Conservation (phyloP, 1,139 yeast species). For the Taphrina communis region DNA sequence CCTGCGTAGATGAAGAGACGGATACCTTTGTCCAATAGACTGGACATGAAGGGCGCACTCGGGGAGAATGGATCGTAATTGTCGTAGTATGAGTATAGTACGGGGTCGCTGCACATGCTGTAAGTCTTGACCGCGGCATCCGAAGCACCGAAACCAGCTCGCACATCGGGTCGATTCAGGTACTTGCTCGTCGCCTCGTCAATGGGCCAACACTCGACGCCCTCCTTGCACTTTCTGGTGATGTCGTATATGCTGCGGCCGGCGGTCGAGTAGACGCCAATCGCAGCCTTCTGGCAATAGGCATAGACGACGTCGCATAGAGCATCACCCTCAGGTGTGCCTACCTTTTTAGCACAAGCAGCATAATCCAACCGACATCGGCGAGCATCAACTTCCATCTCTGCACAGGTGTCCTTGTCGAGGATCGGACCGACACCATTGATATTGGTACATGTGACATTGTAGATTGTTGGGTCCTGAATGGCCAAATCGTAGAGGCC, state of each 20-base stretch:
- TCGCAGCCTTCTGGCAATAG: constrained; percentile 75
- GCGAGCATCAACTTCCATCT: constrained; percentile 73
- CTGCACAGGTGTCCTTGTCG: constrained; percentile 75
- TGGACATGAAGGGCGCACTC: constrained; percentile 44
- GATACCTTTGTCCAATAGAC: constrained; percentile 56
- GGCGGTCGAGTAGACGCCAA: constrained; percentile 85
- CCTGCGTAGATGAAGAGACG: constrained; percentile 87
- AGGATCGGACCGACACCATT: constrained; percentile 68
- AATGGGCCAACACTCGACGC: constrained; percentile 75
- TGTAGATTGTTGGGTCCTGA: constrained; percentile 86
- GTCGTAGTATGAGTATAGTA: constrained; percentile 57
- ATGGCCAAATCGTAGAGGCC: constrained; percentile 91
- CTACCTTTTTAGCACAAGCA: constrained; percentile 60
- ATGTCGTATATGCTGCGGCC: constrained; percentile 92
- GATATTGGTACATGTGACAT: constrained; percentile 77
- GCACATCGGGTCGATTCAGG: constrained; percentile 70
- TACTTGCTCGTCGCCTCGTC: constrained; percentile 69
- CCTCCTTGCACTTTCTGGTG: constrained; percentile 81
- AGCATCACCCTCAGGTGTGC: constrained; percentile 66
- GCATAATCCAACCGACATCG: constrained; percentile 81
- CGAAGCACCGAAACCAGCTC: constrained; percentile 79
- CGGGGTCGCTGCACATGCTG: constrained; percentile 84
- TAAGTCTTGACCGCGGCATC: constrained; percentile 71
- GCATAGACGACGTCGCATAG: constrained; percentile 93
- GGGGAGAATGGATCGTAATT: constrained; percentile 19